Base-by-base conservation (phyloP, 1,284 basidiomycete genomes). In the Fistulinella cinereoalba region DNA sequence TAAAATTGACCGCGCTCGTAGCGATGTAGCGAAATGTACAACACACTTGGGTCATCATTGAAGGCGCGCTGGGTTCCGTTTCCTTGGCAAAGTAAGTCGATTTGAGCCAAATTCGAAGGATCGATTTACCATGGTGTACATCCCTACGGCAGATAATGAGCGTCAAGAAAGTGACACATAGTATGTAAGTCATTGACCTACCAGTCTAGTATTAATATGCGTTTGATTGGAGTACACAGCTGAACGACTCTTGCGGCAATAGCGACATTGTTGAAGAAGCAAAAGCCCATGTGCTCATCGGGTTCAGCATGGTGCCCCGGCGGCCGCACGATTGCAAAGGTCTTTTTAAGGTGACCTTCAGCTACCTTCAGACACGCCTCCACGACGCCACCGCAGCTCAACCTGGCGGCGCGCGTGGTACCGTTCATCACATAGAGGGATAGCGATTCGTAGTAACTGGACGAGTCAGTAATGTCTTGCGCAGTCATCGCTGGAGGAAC, bases 301-400 rank as follows among this genome's bases (percentile, higher is more conserved):
- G 97, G 97, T 67, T 99, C 97, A 16, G 97, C 96, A 60, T 99
- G 97, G 65, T 99, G 97, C 0, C 97, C 97, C 0, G 97, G 97
- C 10, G 97, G 97, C 21, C 97, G 81, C 28, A 99, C 92, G 55
- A 99, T 92, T 1, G 97, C 97, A 61, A 99, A 90, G 0, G 91
- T 80, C 63, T 96, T 98, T 56, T 85, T 79, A 28, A 98, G 76
- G 54, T 84, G 76, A 5, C 85, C 83, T 22, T 82, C 79, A 31
- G 92, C 93, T 22, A 99, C 95, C 1, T 92, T 85, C 15, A 93
- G 74, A 61, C 85, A 83, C 7, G 94, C 89, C 66, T 97, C 92
- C 55, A 99, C 88, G 42, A 95, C 93, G 13, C 96, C 94, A 1
- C 97, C 97, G 58, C 92, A 95, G 48, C 93, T 96, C 23, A 99